Base-by-base conservation (phyloP, 2,329 filamentous ascomycete genomes). In the Aspergillus terreus region DNA sequence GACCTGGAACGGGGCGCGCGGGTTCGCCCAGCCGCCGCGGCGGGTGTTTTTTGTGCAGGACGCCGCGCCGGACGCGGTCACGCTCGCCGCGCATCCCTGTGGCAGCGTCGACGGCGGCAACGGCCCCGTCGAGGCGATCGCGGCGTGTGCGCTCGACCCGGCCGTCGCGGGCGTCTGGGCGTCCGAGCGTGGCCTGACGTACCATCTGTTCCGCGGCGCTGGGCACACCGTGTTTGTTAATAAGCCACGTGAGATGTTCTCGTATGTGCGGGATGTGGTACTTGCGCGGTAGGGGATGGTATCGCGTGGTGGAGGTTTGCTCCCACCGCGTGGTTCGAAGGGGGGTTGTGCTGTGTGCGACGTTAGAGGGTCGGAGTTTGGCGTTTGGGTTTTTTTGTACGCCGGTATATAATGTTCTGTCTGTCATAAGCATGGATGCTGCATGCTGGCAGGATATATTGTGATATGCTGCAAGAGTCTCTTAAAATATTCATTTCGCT, bases 1-100 rank as follows among this genome's bases (percentile, higher is more conserved):
- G 70, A 72, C 71, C 11, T 74, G 70, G 70, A 54, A 59, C 30
- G 69, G 70, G 4, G 54, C 51, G 4, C 69, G 71, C 47, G 71
- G 71, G 2, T 71, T 72, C 43, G 11, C 40, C 15, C 40, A 23
- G 14, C 15, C 6, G 5, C 40, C 40, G 11, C 15, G 6, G 19
- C 40, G 15, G 35, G 40, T 42, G 15, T 42, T 42, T 17, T 42
- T 42, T 19, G 40, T 42, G 11, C 40, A 42, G 15, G 19, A 42
- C 40, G 40, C 40, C 15, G 40, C 40, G 14, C 40, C 40, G 11
- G n/a, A 7, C 6, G 15, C 6, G 4, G n/a, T 10, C 4, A 14
- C 17, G 40, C 19, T 42, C 2, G n/a, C 40, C 2, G 15, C 40
- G 15, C 40, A 42, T 14, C 40, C 40, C 7, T 42, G 40, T 12